Percentiles rank a stretch among this genome's conserved stretches.
Evolutionary conservation across 2,329 filamentous ascomycete species (phyloP).

Genomic region (Fusarium nurragi): DNA sequence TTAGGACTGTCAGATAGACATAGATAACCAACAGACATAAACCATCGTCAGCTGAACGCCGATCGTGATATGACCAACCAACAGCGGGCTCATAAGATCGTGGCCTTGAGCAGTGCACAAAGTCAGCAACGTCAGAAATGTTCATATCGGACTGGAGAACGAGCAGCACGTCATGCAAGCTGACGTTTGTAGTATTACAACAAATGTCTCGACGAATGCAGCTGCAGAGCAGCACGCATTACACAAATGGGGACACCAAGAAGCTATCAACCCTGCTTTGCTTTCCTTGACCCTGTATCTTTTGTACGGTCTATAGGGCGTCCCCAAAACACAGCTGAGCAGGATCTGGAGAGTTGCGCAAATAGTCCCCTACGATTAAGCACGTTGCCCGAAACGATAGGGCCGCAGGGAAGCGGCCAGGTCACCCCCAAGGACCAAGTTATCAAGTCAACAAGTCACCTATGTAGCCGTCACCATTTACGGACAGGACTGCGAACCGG

Average conservation of each 20-base stretch:
- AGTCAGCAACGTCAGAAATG: neutral
- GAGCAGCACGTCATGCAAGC: constrained; percentile 19
- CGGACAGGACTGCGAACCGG: constrained; percentile 9
- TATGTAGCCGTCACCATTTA: constrained; percentile 9
- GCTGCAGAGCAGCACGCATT: constrained; percentile 8
- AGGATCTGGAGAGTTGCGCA: constrained; percentile 6
- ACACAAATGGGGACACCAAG: constrained; percentile 1
- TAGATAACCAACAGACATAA: constrained; percentile 18
- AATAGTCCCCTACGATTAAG: constrained; percentile 11
- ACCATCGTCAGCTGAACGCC: constrained; percentile 8
- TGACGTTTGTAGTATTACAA: constrained; percentile 13
- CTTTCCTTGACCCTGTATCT: neutral
- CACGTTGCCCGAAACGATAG: constrained; percentile 3
- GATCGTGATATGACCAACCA: constrained; percentile 26
- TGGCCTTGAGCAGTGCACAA: constrained; percentile 2
- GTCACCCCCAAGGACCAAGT: neutral
- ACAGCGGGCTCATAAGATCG: neutral
- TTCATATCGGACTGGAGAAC: neutral
- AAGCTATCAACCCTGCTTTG: neutral
- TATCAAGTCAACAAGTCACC: neutral
- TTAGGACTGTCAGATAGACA: constrained; percentile 3
- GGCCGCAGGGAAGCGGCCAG: constrained; percentile 8
- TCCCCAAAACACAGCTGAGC: neutral
- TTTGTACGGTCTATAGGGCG: neutral
- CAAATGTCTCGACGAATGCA: neutral